Conservation (phyloP, 257 asterid genomes). For the Penstemon barbatus region DNA sequence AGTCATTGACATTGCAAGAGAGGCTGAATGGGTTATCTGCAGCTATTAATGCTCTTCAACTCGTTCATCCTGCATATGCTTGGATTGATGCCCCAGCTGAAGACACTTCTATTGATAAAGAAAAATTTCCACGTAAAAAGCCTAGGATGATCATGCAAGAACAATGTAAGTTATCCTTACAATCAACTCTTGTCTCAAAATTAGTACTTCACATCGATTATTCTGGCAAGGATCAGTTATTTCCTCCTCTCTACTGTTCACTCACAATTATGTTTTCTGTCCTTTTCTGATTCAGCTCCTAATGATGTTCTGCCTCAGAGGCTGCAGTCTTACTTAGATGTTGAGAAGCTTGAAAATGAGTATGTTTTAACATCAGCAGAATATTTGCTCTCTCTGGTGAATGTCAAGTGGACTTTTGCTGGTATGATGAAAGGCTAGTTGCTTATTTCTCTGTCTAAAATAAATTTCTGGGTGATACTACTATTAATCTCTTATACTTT, state of each 20-base stretch:
- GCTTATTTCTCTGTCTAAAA: constrained; percentile 1
- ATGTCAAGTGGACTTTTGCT: constrained; percentile 64
- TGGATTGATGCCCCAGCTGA: constrained; percentile 77
- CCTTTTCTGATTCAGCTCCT: constrained; percentile 45
- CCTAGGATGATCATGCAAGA: constrained; percentile 68
- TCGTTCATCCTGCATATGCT: constrained; percentile 89
- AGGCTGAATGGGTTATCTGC: constrained; percentile 83
- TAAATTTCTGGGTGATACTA: background rate
- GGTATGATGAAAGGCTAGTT: constrained; percentile 44
- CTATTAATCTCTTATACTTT: constrained; percentile 5
- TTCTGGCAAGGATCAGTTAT: constrained; percentile 14
- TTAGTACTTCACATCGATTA: constrained; percentile 14
- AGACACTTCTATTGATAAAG: constrained; percentile 44
- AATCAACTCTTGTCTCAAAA: constrained; percentile 24
- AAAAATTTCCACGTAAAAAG: constrained; percentile 73
- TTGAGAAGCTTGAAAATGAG: constrained; percentile 87
- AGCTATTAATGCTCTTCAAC: constrained; percentile 91
- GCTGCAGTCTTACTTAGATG: constrained; percentile 59
- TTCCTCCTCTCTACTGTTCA: constrained; percentile 10
- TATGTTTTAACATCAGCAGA: constrained; percentile 77
- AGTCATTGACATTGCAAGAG: constrained; percentile 75
- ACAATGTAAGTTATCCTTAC: constrained; percentile 46
- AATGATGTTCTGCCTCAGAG: constrained; percentile 54
- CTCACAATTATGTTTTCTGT: constrained; percentile 10
- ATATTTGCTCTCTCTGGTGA: constrained; percentile 60